phyloP scores from a whole-genome alignment of 2,329 filamentous ascomycete species.

The Xylariaceae sp. region DNA sequence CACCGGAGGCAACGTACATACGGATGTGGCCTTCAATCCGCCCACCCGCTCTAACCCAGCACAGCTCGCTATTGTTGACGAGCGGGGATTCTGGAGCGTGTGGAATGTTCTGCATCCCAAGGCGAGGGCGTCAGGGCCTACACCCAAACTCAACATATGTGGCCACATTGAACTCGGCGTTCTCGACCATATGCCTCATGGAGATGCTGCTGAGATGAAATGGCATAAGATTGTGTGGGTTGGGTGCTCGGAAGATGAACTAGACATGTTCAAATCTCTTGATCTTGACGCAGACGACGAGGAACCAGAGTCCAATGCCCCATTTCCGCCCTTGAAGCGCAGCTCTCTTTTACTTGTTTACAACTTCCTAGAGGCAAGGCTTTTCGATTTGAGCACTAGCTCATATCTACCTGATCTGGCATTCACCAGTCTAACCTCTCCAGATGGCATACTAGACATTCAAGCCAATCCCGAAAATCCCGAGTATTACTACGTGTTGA shows the following conservation, averaged over 20 bases:
- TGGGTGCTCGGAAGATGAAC: slow-evolving; percentile 26
- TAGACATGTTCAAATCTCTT: slow-evolving; percentile 34
- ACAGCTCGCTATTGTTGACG: slow-evolving; percentile 65
- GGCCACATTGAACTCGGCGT: slow-evolving; percentile 46
- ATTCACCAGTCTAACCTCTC: slow-evolving; percentile 19
- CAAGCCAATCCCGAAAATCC: slow-evolving; percentile 25
- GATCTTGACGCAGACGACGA: slow-evolving; percentile 35
- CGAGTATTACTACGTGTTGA: slow-evolving; percentile 31
- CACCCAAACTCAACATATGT: slow-evolving; percentile 34
- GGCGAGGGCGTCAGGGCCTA: slow-evolving; percentile 34
- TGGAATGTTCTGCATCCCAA: slow-evolving; percentile 55
- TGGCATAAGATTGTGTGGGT: slow-evolving; percentile 46
- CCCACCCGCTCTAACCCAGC: slow-evolving; percentile 46
- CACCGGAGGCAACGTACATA: slow-evolving; percentile 55
- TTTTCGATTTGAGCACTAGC: slow-evolving; percentile 27
- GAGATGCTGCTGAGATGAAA: slow-evolving; percentile 29
- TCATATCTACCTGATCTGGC: slow-evolving; percentile 26
- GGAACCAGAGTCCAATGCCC: slow-evolving; percentile 19
- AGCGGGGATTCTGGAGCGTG: slow-evolving; percentile 63
- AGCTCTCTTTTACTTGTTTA: slow-evolving; percentile 53
- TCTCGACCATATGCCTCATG: slow-evolving; percentile 32
- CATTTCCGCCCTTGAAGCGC: slow-evolving; percentile 43
- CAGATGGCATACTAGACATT: slow-evolving; percentile 29
- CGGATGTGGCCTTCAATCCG: slow-evolving; percentile 65
- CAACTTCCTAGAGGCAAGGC: slow-evolving; percentile 27